Conservation (phyloP, 2,329 filamentous ascomycete genomes). For the Colletotrichum sp. region DNA sequence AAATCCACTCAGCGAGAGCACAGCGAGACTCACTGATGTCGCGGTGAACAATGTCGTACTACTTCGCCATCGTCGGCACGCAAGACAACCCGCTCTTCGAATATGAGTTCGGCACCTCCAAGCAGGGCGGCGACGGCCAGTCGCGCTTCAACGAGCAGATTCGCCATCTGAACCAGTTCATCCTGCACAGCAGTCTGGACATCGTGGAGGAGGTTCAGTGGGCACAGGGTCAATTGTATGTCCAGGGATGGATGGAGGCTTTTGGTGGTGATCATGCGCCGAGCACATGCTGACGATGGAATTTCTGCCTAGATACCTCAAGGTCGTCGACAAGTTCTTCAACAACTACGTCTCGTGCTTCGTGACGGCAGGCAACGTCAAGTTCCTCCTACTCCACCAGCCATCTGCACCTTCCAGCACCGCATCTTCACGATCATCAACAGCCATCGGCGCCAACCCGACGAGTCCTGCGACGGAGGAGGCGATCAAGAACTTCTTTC, state of each 20-base stretch:
- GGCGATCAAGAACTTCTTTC: constrained; percentile 92
- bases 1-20: not conserved
- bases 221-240: constrained; percentile 82
- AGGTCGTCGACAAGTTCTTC: constrained; percentile 95
- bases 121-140: constrained; percentile 91
- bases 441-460: constrained; percentile 83
- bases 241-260: not conserved
- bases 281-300: not conserved
- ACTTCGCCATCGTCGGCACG: constrained; percentile 95
- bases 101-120: constrained; percentile 95
- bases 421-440: constrained; percentile 59
- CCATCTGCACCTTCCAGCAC: constrained; percentile 55
- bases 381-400: constrained; percentile 93
- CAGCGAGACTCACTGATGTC: not conserved
- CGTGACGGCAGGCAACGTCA: constrained; percentile 88
- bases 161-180: constrained; percentile 95
- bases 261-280: not conserved
- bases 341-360: constrained; percentile 96
- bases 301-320: constrained; percentile 75
- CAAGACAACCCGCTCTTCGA: constrained; percentile 97
- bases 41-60: constrained; percentile 82
- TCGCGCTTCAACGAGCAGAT: constrained; percentile 88
- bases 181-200: constrained; percentile 91
- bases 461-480: constrained; percentile 92
- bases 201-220: constrained; percentile 97